Base-by-base conservation (phyloP, 768 basidiomycete species). In the Macrocybe gigantea region DNA sequence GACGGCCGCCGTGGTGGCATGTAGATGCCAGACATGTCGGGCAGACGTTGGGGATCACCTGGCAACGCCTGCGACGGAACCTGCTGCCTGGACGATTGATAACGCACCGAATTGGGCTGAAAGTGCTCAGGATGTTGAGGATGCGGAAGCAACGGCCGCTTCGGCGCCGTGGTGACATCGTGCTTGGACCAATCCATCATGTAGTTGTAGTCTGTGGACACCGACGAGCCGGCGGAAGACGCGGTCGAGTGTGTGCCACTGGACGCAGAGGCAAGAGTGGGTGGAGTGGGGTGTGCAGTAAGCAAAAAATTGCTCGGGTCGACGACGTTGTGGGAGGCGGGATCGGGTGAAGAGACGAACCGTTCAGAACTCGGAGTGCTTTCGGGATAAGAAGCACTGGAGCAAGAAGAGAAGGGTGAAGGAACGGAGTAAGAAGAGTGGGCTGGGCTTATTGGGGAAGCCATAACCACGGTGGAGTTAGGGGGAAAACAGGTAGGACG, bases 341-440 rank as follows among this genome's bases (percentile, higher is more conserved):
- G 14, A 39, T 56, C 49, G 29, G 57, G 35, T 7, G 50, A 34
- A 1, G 41, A 29, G 38, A 51, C 47, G n/a, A 53, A 49, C 5
- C 64, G 59, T 10, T 72, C 71, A 0, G 71, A 65, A 13, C 70
- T 59, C 10, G 70, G 72, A 38, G 69, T 71, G 55, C 60, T 65
- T 34, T 51, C 52, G 33, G 54, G 56, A 40, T 55, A 59, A 5
- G 60, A 62, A 53, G 66, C 66, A 44, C 61, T 61, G 3, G 71
- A 71, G 9, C 62, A 62, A 5, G 68, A 67, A 6, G 73, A 72
- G 47, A 67, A 61, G 30, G 72, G 71, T 3, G 73, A 72, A 3
- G 68, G 56, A 0, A 60, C 61, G 13, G 71, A 70, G 50, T 60
- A 60, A 49, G 63, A 59, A 0, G 72, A 64, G 44, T 67, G 63